Evolutionary conservation across 2,329 filamentous ascomycete species (phyloP), one percentile per base, ranked within the genome.

Genomic region (Alternaria gansuensis): DNA sequence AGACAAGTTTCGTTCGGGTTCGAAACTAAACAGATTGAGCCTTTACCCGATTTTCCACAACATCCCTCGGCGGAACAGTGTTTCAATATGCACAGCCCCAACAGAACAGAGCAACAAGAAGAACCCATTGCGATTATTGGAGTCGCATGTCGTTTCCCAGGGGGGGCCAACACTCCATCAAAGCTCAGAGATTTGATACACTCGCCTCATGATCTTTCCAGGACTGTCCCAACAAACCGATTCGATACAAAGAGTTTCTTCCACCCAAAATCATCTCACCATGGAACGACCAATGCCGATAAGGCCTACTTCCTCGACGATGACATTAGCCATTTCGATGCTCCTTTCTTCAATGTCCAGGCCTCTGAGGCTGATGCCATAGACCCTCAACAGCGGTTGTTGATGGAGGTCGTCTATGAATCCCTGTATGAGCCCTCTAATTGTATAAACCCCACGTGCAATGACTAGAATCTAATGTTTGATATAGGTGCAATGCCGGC

Each of bases 91-190:
- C 34, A 26, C 21, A 11, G 10, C 31, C 21, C 45, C 28, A 45
- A 54, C 37, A 28, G 31, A 31, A 52, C 36, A 4, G 36, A 31
- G 14, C 23, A 31, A 34, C 40, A 17, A n/a, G 28, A 45, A 23
- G 73, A 70, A 41, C 67, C 69, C 1, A 68, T 71, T 17, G 78
- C 76, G 10, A 71, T 80, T 13, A 62, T 80, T 31, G 78, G 78
- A 3, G 61, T 70, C 39, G 74, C 69, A 9, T 79, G 75, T 54
- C 70, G 77, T 26, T 71, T 79, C 23, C 76, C 77, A 6, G 76
- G 76, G 17, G 67, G 48, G 6, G 62, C 73, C 14, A 51, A 36
- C 17, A 63, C 65, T 2, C 75, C 75, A 3, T 70, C 73, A 3
- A 67, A 70, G 4, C 74, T 78, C 13, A 78, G 77, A 77, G 52